Percentiles rank a stretch among this genome's conserved stretches.
phyloP scores from a whole-genome alignment of 2,329 filamentous ascomycete genomes.

The Pseudocercospora crystallina region DNA sequence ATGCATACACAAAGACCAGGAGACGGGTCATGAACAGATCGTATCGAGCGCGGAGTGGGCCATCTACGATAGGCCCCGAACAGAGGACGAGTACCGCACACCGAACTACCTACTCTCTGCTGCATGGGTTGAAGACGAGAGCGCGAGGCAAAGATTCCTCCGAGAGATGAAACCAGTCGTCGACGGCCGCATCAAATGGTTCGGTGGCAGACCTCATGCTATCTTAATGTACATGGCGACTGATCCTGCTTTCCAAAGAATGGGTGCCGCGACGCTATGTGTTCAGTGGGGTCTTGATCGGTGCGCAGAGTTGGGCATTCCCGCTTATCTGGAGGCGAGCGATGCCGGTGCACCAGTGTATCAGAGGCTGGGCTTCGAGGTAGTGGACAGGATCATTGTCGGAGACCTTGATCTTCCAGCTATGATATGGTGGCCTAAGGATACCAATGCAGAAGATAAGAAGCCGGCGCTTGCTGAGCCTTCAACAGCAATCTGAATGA shows the following conservation, averaged over 20 bases:
- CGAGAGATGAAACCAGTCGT: conserved; percentile 13
- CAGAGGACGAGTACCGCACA: conserved; percentile 13
- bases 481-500: too few species aligned
- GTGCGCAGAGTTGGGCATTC: conserved; percentile 36
- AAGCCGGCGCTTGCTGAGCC: conserved; percentile 6
- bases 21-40: conserved; percentile 20
- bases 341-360: conserved; percentile 37
- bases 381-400: conserved; percentile 15
- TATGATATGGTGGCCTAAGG: conserved; percentile 28
- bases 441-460: conserved; percentile 16
- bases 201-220: conserved; percentile 19
- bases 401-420: conserved; percentile 10
- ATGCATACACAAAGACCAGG: conserved; percentile 22
- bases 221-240: conserved; percentile 32
- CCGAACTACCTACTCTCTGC: conserved; percentile 19
- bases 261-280: conserved; percentile 38
- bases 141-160: conserved; percentile 4
- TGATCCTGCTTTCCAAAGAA: conserved; percentile 37
- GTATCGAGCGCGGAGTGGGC: conserved; percentile 26
- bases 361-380: conserved; percentile 36
- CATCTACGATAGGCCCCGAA: conserved; percentile 20
- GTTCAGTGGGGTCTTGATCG: conserved; percentile 40
- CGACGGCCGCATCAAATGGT: conserved; percentile 20
- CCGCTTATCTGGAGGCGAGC: conserved; percentile 40
- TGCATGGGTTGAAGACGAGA: conserved; percentile 20